Base-by-base conservation (phyloP, 1,284 basidiomycete species). In the Erythrobasidium hasegawianum region DNA sequence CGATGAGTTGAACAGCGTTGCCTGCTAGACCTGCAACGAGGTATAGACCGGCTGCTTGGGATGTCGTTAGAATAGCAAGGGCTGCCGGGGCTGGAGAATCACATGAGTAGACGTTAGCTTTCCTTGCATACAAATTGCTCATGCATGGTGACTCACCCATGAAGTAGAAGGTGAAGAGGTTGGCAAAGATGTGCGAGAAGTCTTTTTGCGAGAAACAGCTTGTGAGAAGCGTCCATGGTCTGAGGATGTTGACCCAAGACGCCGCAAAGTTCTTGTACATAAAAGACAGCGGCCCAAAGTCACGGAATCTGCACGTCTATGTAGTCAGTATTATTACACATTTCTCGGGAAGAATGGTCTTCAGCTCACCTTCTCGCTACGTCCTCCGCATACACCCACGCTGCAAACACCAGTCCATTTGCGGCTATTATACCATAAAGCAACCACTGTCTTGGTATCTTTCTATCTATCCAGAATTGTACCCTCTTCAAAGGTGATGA, bases 191-290 rank as follows among this genome's bases (percentile, higher is more conserved):
- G 43, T 65, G 62, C 20, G 27, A 13, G n/a, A 43, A 33, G 33
- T 65, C 62, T 38, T 38, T 52, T n/a, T 65, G 62, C 33, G 62
- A 65, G 38, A 65, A 65, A 53, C 62, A 65, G 1, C 50, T 55
- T 52, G 62, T 65, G 11, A 65, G 24, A 2, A 65, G 45, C 5
- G 56, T 65, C 62, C 62, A 65, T 14, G 62, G 62, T 40, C 62
- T 55, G 18, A 53, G 26, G 41, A 65, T 26, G 33, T 65, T 65
- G 11, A 47, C 41, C 56, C 55, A 58, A 16, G 54, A 41, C n/a
- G 55, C 41, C 26, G 62, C 62, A 55, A 65, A 65, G 43, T 65
- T 65, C 27, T 58, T 49, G 40, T 45, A 49, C 62, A 65, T 65
- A 47, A 65, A 65, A 18, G 24, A 16, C 18, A 49, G 33, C 3